Conservation (phyloP, 352 stramenopile species). For the Phytophthora megakarya region DNA sequence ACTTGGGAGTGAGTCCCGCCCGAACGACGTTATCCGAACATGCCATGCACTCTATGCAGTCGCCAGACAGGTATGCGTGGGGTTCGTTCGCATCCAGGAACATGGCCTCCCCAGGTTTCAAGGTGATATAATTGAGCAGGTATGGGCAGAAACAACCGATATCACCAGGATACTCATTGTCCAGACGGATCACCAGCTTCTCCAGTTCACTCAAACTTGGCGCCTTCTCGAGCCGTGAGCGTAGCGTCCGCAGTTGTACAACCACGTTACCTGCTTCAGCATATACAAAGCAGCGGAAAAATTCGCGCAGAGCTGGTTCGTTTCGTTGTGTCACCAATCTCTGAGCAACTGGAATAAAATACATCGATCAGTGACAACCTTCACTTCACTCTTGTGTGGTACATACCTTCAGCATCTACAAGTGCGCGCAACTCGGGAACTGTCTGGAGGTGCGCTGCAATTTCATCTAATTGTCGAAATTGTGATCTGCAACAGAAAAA, state of each 20-base stretch:
- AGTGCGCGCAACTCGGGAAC: constrained; percentile 91
- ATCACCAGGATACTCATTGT: constrained; percentile 96
- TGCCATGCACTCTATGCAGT: constrained; percentile 98
- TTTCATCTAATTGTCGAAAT: constrained; percentile 94
- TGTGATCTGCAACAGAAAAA: constrained; percentile 57
- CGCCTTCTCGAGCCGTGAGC: constrained; percentile 66
- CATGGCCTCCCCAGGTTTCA: constrained; percentile 96
- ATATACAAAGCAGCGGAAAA: constrained; percentile 85
- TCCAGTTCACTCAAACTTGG: constrained; percentile 51
- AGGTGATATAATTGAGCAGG: constrained; percentile 97
- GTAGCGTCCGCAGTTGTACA: constrained; percentile 76
- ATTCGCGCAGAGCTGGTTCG: constrained; percentile 54
- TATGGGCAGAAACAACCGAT: constrained; percentile 97
- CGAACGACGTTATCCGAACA: constrained; percentile 99
- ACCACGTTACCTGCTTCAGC: constrained; percentile 69
- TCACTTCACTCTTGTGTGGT: not conserved
- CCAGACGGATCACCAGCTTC: constrained; percentile 91
- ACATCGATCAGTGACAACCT: not conserved
- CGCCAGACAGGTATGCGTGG: constrained; percentile 98
- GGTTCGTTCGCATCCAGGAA: constrained; percentile 99
- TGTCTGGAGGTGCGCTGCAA: constrained; percentile 84
- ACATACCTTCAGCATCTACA: constrained; percentile 50
- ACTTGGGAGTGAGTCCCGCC: constrained; percentile 98
- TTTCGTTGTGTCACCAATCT: constrained; percentile 46
- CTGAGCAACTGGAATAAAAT: constrained; percentile 33